These are phyloP conservation scores for Solanum hybrid DNA, from an alignment of 305 asterid species.

Conservation along the genomic window DNA sequence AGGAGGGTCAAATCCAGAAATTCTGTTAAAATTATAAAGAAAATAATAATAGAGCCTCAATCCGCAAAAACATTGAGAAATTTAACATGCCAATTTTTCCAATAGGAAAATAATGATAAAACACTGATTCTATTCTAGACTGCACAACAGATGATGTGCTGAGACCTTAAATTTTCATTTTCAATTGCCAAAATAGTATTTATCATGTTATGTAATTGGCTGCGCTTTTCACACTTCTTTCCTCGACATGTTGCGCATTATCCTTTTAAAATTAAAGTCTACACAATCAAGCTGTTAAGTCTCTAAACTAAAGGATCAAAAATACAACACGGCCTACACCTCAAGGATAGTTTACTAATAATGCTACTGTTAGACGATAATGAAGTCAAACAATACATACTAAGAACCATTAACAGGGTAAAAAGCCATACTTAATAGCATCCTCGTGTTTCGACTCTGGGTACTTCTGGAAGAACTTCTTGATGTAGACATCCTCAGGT, in stretches of 20 bases:
- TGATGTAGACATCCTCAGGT: slow-evolving; percentile 75
- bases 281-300: not conserved
- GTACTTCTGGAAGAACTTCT: slow-evolving; percentile 57
- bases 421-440: slow-evolving; percentile 52
- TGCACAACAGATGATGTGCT: not conserved
- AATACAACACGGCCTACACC: not conserved
- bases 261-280: not conserved
- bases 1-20: slow-evolving; percentile 64
- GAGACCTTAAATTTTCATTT: not conserved
- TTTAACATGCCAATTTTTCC: not conserved
- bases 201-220: not conserved
- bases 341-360: not conserved
- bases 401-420: not conserved
- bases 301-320: not conserved
- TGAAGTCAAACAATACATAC: not conserved
- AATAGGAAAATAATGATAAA: not conserved
- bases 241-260: not conserved
- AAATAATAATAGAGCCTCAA: not conserved
- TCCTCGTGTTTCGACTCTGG: slow-evolving; percentile 64
- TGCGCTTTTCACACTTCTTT: not conserved
- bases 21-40: slow-evolving; percentile 28
- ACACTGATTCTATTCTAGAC: not conserved
- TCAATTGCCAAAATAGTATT: not conserved
- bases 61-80: not conserved
- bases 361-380: not conserved